Percentiles rank a stretch among this genome's conserved stretches.
These are phyloP conservation scores for Arctostaphylos glauca DNA, from an alignment of 148 eudicot genomes.

Conservation along the genomic window DNA sequence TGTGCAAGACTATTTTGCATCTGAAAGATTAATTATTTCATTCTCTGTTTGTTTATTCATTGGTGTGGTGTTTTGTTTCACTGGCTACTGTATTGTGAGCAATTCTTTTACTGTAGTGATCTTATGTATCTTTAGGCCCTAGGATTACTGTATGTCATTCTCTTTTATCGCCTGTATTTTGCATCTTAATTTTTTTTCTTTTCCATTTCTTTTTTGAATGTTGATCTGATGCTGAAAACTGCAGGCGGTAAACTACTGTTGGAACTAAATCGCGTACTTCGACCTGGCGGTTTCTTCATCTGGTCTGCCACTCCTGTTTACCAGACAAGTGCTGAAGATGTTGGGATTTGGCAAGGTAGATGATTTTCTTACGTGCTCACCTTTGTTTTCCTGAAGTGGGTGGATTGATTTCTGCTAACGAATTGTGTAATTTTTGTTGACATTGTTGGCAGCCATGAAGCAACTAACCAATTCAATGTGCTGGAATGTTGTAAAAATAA, in stretches of 20 bases:
- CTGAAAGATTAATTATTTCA: background rate
- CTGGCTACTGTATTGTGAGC: background rate
- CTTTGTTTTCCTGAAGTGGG: background rate
- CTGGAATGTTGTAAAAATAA: slow-evolving; percentile 73
- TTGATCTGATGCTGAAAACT: slow-evolving; percentile 8
- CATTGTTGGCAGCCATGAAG: slow-evolving; percentile 67
- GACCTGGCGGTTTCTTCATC: slow-evolving; percentile 54
- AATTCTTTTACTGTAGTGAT: background rate
- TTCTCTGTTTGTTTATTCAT: background rate
- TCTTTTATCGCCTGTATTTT: too few relatives aligned
- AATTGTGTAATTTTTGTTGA: slow-evolving; percentile 7
- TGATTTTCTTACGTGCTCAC: background rate
- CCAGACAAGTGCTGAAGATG: slow-evolving; percentile 39
- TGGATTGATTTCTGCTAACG: background rate
- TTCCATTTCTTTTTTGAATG: background rate
- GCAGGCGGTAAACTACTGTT: slow-evolving; percentile 51
- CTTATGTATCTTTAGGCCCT: background rate
- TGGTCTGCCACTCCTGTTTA: slow-evolving; percentile 58
- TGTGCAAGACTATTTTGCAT: slow-evolving; percentile 20
- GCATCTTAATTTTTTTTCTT: background rate
- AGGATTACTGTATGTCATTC: background rate
- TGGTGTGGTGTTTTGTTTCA: background rate
- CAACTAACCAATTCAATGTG: slow-evolving; percentile 68
- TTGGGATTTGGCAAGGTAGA: slow-evolving; percentile 48
- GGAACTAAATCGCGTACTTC: slow-evolving; percentile 48